Conservation (phyloP, 2,329 filamentous ascomycete species). For the Onygenales sp. region DNA sequence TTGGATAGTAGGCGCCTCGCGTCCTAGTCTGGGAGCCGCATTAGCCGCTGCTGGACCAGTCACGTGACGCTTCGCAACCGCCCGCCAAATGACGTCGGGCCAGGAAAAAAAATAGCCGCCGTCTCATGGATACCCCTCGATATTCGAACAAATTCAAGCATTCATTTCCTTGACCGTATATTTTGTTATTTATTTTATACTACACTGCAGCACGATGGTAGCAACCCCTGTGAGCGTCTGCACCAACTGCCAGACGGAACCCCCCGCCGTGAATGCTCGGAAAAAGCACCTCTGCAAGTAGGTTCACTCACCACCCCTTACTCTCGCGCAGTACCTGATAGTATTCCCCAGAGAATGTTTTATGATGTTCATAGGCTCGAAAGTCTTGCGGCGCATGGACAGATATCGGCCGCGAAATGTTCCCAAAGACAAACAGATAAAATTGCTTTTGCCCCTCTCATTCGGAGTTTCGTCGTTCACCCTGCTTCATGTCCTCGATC, state of each 20-base stretch:
- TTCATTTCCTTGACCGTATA: not conserved
- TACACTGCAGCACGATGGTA: not conserved
- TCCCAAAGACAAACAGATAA: constrained; percentile 35
- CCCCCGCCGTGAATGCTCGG: constrained; percentile 4
- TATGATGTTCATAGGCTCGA: constrained; percentile 63
- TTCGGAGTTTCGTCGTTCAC: constrained; percentile 72
- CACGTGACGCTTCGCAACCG: not conserved
- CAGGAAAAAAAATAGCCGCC: not conserved
- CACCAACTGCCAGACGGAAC: constrained; percentile 14
- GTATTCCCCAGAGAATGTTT: constrained; percentile 57
- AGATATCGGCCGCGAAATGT: constrained; percentile 42
- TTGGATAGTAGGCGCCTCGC: not conserved
- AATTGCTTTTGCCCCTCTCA: constrained; percentile 69
- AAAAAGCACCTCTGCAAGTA: constrained; percentile 12
- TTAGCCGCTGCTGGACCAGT: not conserved
- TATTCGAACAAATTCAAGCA: not conserved
- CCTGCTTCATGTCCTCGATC: constrained; percentile 65
- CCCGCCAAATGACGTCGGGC: not conserved
- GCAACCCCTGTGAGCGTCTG: constrained; percentile 14
- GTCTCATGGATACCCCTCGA: not conserved
- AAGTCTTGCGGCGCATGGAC: constrained; percentile 70
- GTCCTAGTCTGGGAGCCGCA: not conserved
- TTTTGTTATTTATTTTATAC: not conserved
- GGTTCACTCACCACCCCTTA: not conserved
- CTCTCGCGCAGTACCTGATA: constrained; percentile 4